A percentile compares a stretch with the other conserved stretches of the same genome.
These are phyloP conservation scores for Talaromyces adpressus DNA, from an alignment of 495 filamentous ascomycete genomes.

Conservation along the genomic window DNA sequence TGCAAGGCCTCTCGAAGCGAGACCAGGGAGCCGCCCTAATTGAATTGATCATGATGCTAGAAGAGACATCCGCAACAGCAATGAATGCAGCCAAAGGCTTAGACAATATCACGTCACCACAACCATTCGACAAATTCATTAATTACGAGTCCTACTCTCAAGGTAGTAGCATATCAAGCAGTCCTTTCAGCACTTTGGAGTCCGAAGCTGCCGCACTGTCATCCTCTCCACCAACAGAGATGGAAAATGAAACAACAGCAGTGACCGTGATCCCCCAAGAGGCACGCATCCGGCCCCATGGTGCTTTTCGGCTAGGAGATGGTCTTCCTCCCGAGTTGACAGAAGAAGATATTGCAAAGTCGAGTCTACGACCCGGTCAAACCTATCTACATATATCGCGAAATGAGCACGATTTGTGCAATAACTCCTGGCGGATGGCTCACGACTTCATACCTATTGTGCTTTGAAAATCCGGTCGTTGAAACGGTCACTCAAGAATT, in stretches of 20 bases:
- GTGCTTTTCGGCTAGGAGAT: constrained; percentile 18
- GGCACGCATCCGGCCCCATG: constrained; percentile 20
- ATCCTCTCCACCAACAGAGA: neutral
- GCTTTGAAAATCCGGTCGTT: neutral
- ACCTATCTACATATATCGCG: constrained; percentile 16
- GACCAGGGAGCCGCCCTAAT: constrained; percentile 11
- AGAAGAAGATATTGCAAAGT: constrained; percentile 14
- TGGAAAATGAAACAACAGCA: neutral
- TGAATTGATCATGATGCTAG: constrained; percentile 20
- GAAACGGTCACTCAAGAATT: no score
- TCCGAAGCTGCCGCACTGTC: neutral
- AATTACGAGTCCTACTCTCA: neutral
- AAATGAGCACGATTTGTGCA: constrained; percentile 13
- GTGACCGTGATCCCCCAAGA: constrained; percentile 19
- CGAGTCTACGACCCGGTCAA: constrained; percentile 12
- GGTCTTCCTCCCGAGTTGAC: constrained; percentile 14
- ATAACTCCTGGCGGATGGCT: constrained; percentile 13
- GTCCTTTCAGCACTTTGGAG: neutral
- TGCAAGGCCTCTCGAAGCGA: constrained; percentile 26
- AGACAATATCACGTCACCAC: neutral
- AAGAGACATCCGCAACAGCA: constrained; percentile 17
- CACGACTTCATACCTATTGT: neutral
- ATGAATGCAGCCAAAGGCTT: constrained; percentile 2
- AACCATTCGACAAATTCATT: neutral
- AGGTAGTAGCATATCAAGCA: neutral